phyloP scores from a whole-genome alignment of 495 filamentous ascomycete genomes.

The Penicillium odoratum region DNA sequence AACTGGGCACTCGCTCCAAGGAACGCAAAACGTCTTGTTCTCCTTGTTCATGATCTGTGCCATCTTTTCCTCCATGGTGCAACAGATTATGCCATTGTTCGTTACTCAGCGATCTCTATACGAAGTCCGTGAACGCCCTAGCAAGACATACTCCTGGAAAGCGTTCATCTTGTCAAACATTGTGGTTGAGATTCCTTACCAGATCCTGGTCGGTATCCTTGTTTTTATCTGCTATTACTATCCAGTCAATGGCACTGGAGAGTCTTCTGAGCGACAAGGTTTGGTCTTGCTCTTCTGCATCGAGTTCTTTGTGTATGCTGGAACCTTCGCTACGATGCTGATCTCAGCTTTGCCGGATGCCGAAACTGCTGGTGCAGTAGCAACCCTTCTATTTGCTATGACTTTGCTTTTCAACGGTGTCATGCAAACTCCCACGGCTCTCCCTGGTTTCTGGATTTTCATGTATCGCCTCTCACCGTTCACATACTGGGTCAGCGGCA shows the following conservation, averaged over 20 bases:
- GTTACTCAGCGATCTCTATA: conserved; percentile 56
- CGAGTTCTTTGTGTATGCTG: neutral
- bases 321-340: neutral
- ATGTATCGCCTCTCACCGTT: conserved; percentile 5
- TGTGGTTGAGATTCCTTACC: conserved; percentile 66
- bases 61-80: conserved; percentile 7
- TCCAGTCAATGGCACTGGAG: conserved; percentile 25
- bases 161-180: conserved; percentile 68
- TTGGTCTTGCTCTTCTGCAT: neutral
- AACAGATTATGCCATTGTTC: conserved; percentile 10
- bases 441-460: conserved; percentile 8
- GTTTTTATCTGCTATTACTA: conserved; percentile 63
- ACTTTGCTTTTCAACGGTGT: conserved; percentile 51
- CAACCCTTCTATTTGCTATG: conserved; percentile 47
- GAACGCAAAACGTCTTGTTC: conserved; percentile 15
- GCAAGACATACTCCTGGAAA: conserved; percentile 74
- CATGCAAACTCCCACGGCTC: conserved; percentile 35
- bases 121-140: conserved; percentile 78
- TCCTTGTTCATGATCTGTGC: conserved; percentile 11
- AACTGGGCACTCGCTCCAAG: conserved; percentile 13
- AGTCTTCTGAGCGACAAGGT: neutral
- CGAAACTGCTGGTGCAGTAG: conserved; percentile 32
- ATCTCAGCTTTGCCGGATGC: neutral
- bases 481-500: conserved; percentile 1
- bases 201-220: conserved; percentile 55